These are phyloP conservation scores for Populus ilicifolia DNA, from an alignment of 345 rosid genomes.

Conservation along the genomic window DNA sequence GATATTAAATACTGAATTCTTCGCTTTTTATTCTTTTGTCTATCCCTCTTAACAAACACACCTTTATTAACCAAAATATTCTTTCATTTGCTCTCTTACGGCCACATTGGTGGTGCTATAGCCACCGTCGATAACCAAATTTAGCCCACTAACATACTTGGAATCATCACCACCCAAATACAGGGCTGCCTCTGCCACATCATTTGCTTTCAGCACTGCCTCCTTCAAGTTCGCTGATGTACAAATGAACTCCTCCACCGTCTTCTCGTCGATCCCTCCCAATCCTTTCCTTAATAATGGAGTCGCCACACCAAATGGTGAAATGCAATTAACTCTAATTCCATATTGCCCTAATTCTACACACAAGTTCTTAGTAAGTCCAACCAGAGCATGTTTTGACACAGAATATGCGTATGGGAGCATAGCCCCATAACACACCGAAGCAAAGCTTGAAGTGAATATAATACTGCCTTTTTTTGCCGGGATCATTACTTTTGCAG, in stretches of 20 bases:
- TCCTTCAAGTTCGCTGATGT: conserved; percentile 7
- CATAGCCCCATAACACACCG: neutral
- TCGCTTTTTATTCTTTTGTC: too few relatives aligned
- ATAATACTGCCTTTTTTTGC: conserved; percentile 19
- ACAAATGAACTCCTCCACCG: neutral
- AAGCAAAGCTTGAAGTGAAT: conserved; percentile 11
- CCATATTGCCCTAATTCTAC: conserved; percentile 22
- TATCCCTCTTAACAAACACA: too few relatives aligned
- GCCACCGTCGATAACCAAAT: conserved; percentile 18
- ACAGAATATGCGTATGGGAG: conserved; percentile 9
- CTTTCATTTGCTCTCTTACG: too few relatives aligned
- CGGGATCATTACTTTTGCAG: conserved; percentile 26
- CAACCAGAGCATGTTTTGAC: conserved; percentile 18
- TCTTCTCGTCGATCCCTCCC: neutral
- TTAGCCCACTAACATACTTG: conserved; percentile 15
- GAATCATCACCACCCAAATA: conserved; percentile 20
- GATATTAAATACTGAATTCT: too few relatives aligned
- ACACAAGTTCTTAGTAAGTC: conserved; percentile 14
- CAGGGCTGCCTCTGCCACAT: conserved; percentile 22
- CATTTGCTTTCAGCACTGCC: conserved; percentile 5
- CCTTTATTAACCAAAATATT: too few relatives aligned
- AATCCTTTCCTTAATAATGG: neutral
- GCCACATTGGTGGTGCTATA: neutral
- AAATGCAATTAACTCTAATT: conserved; percentile 21
- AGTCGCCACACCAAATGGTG: conserved; percentile 7